Base-by-base conservation (phyloP, 768 basidiomycete species). In the Hemileccinum rubropunctum region DNA sequence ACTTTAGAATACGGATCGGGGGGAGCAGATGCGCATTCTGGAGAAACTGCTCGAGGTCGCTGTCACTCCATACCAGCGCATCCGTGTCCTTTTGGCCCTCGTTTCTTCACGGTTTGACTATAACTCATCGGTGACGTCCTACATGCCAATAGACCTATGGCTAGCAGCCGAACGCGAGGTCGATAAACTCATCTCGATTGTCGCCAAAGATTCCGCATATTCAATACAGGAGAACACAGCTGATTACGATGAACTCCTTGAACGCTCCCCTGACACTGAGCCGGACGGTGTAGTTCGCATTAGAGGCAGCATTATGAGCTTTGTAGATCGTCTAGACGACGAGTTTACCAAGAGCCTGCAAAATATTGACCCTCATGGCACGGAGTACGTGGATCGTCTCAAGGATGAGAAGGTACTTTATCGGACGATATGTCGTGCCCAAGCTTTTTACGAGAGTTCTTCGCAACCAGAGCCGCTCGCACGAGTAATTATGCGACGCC, bases 311-410 rank as follows among this genome's bases (percentile, higher is more conserved):
- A 83, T 99, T 67, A 95, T 98, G 70, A 91, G 91, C 64, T 91
- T 97, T 58, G 82, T 99, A 41, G 97, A 99, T 68, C 86, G 95
- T 46, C 72, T 99, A 41, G 97, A 98, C 66, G 97, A 98, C 60
- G 97, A 99, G 71, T 99, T 99, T 68, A 98, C 94, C 38, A 90
- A 90, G 64, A 94, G 91, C 61, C 72, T 99, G 30, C 97, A 98
- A 80, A 93, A 98, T 63, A 93, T 97, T 56, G 97, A 99, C 62
- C 95, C 97, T 8, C 97, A 99, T 65, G 94, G 97, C 2, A 92
- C 90, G n/a, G 97, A 99, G 69, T 99, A 99, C 64, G 88, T 99
- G 38, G 97, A 98, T 64, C 82, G 97, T 42, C 75, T 99, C 50
- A 93, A 93, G 71, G 94, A 98, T 64, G 98, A 98, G 73, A 91